phyloP scores from a whole-genome alignment of 2,329 filamentous ascomycete genomes.

The Cercospora citrullina region DNA sequence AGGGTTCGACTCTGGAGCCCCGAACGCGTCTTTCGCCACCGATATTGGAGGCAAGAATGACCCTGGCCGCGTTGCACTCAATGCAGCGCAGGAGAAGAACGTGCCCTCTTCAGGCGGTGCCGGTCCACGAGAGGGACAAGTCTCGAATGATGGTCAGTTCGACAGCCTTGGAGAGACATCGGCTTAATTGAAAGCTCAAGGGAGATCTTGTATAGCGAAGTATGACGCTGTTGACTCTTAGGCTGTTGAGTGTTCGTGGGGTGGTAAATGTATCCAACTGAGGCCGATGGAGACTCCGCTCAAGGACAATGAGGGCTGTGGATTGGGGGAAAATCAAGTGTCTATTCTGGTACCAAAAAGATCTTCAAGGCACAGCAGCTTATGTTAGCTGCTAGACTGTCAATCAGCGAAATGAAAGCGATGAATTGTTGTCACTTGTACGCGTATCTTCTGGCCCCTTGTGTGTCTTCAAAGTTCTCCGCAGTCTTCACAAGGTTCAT shows the following conservation, averaged over 20 bases:
- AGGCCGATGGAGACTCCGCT: background rate
- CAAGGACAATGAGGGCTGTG: background rate
- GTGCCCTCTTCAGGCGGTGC: constrained; percentile 38
- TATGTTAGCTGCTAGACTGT: background rate
- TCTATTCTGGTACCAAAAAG: too few species aligned
- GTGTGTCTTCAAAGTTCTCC: background rate
- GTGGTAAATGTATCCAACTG: background rate
- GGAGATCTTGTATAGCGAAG: background rate
- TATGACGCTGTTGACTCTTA: background rate
- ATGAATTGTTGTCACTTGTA: background rate
- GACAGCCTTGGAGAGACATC: constrained; percentile 20
- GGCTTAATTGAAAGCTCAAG: background rate
- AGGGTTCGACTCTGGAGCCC: constrained; percentile 39
- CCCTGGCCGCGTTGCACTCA: constrained; percentile 53
- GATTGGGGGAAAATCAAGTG: background rate
- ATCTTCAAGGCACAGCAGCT: background rate
- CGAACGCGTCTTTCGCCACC: constrained; percentile 53
- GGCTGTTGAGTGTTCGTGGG: background rate
- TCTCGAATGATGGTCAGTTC: constrained; percentile 28
- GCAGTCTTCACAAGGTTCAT: too few species aligned
- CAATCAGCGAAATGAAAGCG: background rate
- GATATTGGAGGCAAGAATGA: constrained; percentile 59
- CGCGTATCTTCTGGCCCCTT: background rate
- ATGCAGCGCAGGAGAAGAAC: constrained; percentile 33
- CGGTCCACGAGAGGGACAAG: constrained; percentile 25